Evolutionary conservation across 352 stramenopile genomes (phyloP).

Genomic region (Pythium phragmiticola): DNA sequence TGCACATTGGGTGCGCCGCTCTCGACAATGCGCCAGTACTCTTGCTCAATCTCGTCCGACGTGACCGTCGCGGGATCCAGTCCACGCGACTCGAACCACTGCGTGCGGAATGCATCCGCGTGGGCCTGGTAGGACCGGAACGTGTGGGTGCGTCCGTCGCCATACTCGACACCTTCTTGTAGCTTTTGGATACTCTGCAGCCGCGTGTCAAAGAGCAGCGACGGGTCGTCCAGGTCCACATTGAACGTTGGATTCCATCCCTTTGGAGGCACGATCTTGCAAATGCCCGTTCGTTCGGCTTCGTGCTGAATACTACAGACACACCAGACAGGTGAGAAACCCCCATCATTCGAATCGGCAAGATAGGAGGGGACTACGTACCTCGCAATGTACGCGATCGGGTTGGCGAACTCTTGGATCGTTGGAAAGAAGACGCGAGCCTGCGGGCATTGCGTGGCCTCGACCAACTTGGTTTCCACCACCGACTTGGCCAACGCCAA

Average conservation of each 20-base stretch:
- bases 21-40: constrained; percentile 90
- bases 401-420: constrained; percentile 83
- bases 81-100: constrained; percentile 49
- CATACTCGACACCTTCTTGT: constrained; percentile 69
- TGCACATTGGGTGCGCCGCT: constrained; percentile 41
- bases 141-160: constrained; percentile 53
- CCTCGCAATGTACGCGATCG: constrained; percentile 87
- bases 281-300: constrained; percentile 88
- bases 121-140: constrained; percentile 65
- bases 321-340: constrained; percentile 1
- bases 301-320: constrained; percentile 54
- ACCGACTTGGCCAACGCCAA: constrained; percentile 53
- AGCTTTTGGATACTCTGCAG: constrained; percentile 92
- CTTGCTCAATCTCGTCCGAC: constrained; percentile 75
- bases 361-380: constrained; percentile 22
- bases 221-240: constrained; percentile 60
- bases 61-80: constrained; percentile 40
- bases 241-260: constrained; percentile 89
- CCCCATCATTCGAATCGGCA: constrained; percentile 6
- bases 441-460: constrained; percentile 30
- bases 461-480: constrained; percentile 47
- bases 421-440: constrained; percentile 79
- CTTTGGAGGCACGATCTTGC: constrained; percentile 96
- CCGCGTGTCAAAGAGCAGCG: constrained; percentile 89
- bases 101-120: constrained; percentile 50